These are phyloP conservation scores for Fusarium sp. DNA, from an alignment of 2,329 filamentous ascomycete genomes.

Conservation along the genomic window DNA sequence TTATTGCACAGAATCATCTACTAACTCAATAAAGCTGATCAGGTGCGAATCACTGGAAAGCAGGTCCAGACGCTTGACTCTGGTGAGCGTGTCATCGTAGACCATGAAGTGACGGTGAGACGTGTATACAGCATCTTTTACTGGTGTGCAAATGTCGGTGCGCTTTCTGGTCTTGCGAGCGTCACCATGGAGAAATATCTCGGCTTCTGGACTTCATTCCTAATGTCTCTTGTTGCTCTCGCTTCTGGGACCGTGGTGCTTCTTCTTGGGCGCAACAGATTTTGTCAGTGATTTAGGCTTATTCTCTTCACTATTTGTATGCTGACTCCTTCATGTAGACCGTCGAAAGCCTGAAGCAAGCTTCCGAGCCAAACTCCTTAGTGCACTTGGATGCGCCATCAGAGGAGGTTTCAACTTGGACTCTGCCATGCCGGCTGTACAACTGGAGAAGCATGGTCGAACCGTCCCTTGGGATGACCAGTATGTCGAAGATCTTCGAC, in stretches of 20 bases:
- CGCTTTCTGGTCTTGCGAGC: constrained; percentile 60
- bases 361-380: neutral
- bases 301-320: too few relatives aligned
- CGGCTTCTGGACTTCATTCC: constrained; percentile 48
- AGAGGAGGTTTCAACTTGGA: neutral
- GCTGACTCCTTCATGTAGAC: neutral
- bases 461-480: neutral
- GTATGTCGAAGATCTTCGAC: neutral
- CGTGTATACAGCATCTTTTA: constrained; percentile 73
- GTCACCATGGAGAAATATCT: constrained; percentile 61
- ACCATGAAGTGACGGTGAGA: constrained; percentile 69
- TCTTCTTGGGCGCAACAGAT: neutral
- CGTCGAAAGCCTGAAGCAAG: neutral
- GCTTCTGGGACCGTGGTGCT: neutral
- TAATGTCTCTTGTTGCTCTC: constrained; percentile 1
- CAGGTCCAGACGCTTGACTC: neutral
- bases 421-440: neutral
- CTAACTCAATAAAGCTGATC: neutral
- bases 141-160: constrained; percentile 62
- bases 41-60: neutral
- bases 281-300: neutral
- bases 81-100: constrained; percentile 69
- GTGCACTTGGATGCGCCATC: neutral
- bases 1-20: neutral
- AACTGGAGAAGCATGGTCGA: neutral